Percentiles rank a stretch among this genome's conserved stretches.
phyloP scores from a whole-genome alignment of 331 rosid species.

The Dryas integrifolia region DNA sequence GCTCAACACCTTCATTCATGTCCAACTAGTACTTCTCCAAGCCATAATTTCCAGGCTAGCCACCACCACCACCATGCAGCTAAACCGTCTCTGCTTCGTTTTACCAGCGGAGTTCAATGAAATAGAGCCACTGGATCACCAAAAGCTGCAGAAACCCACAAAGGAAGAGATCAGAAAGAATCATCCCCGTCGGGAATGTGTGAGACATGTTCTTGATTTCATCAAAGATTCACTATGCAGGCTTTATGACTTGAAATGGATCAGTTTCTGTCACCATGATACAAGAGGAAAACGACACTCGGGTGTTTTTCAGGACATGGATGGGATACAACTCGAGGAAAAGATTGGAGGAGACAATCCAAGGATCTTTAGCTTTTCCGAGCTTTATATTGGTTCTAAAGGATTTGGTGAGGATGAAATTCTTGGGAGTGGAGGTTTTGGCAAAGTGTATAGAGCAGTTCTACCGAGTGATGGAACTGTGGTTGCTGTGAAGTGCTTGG shows the following conservation, averaged over 20 bases:
- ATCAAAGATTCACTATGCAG: constrained; percentile 39
- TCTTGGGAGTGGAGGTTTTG: constrained; percentile 87
- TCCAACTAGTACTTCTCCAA: constrained; percentile 6
- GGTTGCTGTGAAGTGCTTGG: constrained; percentile 87
- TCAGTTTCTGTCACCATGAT: constrained; percentile 30
- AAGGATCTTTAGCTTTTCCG: constrained; percentile 77
- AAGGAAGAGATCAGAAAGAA: constrained; percentile 25
- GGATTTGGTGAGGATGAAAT: constrained; percentile 71
- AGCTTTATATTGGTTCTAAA: constrained; percentile 74
- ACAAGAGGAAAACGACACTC: constrained; percentile 22
- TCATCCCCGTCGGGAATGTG: constrained; percentile 33
- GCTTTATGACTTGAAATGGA: constrained; percentile 35
- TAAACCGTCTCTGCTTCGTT: constrained; percentile 53
- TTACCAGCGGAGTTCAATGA: constrained; percentile 58
- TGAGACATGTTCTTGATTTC: constrained; percentile 42
- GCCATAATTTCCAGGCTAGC: not conserved
- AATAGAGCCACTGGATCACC: constrained; percentile 28
- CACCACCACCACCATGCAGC: constrained; percentile 40
- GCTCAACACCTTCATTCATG: constrained; percentile 31
- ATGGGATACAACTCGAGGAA: constrained; percentile 57
- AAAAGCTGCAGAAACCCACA: constrained; percentile 27
- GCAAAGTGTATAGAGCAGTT: constrained; percentile 67
- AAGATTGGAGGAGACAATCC: constrained; percentile 67
- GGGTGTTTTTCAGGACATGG: constrained; percentile 58
- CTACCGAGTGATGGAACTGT: constrained; percentile 82